Conservation (phyloP, 2,329 filamentous ascomycete genomes). For the Stemphylium lycopersici region DNA sequence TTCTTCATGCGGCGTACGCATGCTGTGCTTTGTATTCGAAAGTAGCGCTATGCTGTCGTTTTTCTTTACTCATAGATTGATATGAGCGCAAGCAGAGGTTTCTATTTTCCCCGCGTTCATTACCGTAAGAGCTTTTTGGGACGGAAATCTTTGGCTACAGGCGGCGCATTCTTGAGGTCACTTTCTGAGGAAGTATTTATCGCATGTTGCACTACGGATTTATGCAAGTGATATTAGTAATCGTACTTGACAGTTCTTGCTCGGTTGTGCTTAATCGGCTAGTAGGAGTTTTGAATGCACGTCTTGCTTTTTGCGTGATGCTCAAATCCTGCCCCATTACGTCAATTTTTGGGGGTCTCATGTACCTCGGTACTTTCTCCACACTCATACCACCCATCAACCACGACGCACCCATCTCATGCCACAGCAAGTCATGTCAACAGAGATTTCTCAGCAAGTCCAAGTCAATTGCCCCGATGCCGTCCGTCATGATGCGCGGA, state of each 20-base stretch:
- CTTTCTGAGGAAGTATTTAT: neutral
- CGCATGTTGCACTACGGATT: neutral
- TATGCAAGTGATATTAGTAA: neutral
- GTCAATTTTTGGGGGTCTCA: neutral
- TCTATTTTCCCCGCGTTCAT: neutral
- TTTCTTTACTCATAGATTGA: neutral
- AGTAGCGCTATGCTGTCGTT: neutral
- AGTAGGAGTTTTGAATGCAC: neutral
- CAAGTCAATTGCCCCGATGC: slow-evolving; percentile 7
- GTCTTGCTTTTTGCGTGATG: neutral
- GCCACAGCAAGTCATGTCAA: neutral
- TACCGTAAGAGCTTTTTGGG: neutral
- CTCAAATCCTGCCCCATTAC: neutral
- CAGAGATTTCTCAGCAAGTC: neutral
- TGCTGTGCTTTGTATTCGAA: neutral
- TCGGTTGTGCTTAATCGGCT: neutral
- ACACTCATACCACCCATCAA: neutral
- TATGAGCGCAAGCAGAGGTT: neutral
- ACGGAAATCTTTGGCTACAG: neutral
- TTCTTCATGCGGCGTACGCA: neutral
- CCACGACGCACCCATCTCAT: neutral
- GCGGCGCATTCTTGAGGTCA: neutral
- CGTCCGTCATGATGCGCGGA: slow-evolving; percentile 4
- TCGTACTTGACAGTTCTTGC: neutral
- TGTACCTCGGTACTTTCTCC: slow-evolving; percentile 4